Base-by-base conservation (phyloP, 1,139 yeast genomes). In the Tardiomyces depauwii region DNA sequence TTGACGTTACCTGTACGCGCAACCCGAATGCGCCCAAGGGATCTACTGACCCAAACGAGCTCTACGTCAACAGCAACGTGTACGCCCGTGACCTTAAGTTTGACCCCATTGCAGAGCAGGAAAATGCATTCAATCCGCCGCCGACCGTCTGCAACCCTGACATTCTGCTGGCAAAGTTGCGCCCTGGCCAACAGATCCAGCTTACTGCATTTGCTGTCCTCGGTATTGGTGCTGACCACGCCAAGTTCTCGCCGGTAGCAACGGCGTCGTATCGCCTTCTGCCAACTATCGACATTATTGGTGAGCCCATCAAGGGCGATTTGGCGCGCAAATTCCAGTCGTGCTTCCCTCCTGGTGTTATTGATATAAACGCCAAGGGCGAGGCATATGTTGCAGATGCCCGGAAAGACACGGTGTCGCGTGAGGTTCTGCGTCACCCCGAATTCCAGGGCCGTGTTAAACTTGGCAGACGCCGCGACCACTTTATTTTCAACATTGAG, bases 121-220 rank as follows among this genome's bases (percentile, higher is more conserved):
- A 58, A 6, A 49, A 45, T 18, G 51, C 52, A 16, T 51, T 60
- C 42, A 55, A 85, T 53, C 45, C 47, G 2, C 47, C 47, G 19
- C 58, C 58, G 1, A 32, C 48, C 2, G 55, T 51, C 1, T 48
- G 49, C 19, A 89, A 86, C 64, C 96, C 96, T 40, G 83, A 91
- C 63, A 84, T 91, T 55, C 70, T 93, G 53, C 68, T 91, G 49
- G 96, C 96, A 47, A 93, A 91, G 66, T 72, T 91, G 60, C 78
- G 98, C 61, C 98, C 98, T 2, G 96, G 96, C 46, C 98, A 91
- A 69, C 97, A 91, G 65, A 89, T 91, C 53, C 78, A 91, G 25
- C 73, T 91, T 54, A 76, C 88, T 61, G 95, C 87, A 47, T 95
- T 88, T 67, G 93, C 97, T 63, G 73, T 89, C 39, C 74, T 91